Conservation (phyloP, 179 eudicot genomes). For the Drosera spatulata region DNA sequence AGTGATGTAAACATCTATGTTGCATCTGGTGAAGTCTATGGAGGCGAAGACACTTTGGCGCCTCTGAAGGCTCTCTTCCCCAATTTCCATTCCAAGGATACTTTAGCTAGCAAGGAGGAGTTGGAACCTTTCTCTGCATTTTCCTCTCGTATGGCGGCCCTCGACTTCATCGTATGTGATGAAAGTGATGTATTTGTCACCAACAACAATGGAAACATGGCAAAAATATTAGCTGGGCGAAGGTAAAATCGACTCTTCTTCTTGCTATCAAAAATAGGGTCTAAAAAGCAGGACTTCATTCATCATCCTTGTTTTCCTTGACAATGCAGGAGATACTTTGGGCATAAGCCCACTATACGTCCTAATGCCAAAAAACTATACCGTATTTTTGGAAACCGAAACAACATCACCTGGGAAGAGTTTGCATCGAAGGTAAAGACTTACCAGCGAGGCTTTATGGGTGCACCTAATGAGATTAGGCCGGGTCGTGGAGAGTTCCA, state of each 20-base stretch:
- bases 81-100: conserved; percentile 76
- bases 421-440: conserved; percentile 52
- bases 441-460: conserved; percentile 84
- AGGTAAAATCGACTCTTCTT: conserved; percentile 30
- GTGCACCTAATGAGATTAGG: conserved; percentile 73
- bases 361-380: conserved; percentile 85
- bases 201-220: conserved; percentile 94
- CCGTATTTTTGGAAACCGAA: conserved; percentile 41
- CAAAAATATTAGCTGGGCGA: conserved; percentile 85
- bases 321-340: conserved; percentile 75
- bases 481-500: conserved; percentile 93
- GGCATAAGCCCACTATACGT: conserved; percentile 93
- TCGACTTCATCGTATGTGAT: conserved; percentile 89
- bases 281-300: background rate
- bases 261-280: background rate
- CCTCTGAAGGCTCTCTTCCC: conserved; percentile 83
- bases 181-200: conserved; percentile 91
- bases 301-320: conserved; percentile 2
- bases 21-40: conserved; percentile 92
- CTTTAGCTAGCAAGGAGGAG: conserved; percentile 75
- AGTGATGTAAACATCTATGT: conserved; percentile 79
- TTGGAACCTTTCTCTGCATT: conserved; percentile 52
- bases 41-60: conserved; percentile 78
- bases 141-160: conserved; percentile 97
- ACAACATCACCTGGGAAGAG: conserved; percentile 75